phyloP scores from a whole-genome alignment of 2,329 filamentous ascomycete genomes.

The Colletotrichum salicis region DNA sequence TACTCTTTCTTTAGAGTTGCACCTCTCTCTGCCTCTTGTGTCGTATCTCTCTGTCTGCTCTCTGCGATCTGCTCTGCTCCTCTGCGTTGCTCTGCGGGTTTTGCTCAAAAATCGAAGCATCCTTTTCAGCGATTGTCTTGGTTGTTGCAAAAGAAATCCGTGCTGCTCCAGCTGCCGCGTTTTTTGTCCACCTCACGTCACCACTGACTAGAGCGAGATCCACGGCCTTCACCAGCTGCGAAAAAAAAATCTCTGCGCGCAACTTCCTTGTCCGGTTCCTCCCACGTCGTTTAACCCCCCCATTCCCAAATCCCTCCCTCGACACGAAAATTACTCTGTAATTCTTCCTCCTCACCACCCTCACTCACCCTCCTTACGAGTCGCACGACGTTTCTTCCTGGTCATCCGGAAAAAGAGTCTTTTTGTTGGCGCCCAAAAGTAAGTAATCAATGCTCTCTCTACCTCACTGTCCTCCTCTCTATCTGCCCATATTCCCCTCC shows the following conservation, averaged over 20 bases:
- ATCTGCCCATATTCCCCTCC: conserved; percentile 28
- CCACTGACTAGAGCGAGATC: conserved; percentile 33
- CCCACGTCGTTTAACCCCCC: conserved; percentile 33
- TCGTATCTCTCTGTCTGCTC: conserved; percentile 43
- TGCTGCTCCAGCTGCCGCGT: conserved; percentile 27
- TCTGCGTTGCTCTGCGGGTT: conserved; percentile 31
- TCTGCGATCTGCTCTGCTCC: conserved; percentile 34
- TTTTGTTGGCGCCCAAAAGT: conserved; percentile 64
- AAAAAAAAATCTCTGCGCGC: conserved; percentile 33
- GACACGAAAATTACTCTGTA: conserved; percentile 31
- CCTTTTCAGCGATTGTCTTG: conserved; percentile 35
- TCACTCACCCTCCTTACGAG: conserved; percentile 42
- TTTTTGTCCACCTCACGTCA: conserved; percentile 33
- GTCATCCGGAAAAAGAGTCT: conserved; percentile 38
- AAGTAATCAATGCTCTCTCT: conserved; percentile 46
- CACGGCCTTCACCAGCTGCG: conserved; percentile 26
- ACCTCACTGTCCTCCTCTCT: conserved; percentile 36
- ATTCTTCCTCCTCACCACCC: conserved; percentile 23
- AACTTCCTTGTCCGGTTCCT: conserved; percentile 34
- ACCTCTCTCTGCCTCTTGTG: conserved; percentile 42
- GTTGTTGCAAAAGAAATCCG: conserved; percentile 31
- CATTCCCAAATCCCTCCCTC: conserved; percentile 22
- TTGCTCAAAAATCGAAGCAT: conserved; percentile 31
- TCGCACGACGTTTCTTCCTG: conserved; percentile 46
- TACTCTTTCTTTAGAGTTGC: conserved; percentile 35